A percentile compares a stretch with the other conserved stretches of the same genome.
Conservation (phyloP, 2,329 filamentous ascomycete genomes). For the Tolypocladium endophyticum region DNA sequence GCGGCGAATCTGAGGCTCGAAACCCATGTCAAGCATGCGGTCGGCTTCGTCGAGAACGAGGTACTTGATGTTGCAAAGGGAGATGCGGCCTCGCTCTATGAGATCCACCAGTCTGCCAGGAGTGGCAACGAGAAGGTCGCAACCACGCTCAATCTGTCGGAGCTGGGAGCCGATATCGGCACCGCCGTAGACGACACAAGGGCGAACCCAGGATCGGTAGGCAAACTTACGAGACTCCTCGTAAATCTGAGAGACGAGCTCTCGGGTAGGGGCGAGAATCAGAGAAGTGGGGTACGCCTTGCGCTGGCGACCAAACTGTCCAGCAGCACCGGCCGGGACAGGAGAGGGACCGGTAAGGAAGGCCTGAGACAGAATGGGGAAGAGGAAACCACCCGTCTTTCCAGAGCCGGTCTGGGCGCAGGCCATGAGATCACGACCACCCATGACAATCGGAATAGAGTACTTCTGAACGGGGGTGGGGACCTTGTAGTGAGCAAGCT, state of each 20-base stretch:
- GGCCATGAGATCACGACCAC: conserved; percentile 95
- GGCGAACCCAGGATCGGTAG: conserved; percentile 97
- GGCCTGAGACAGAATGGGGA: conserved; percentile 96
- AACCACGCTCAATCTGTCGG: conserved; percentile 93
- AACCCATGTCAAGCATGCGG: conserved; percentile 99
- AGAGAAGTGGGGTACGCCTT: conserved; percentile 96
- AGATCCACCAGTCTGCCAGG: conserved; percentile 95
- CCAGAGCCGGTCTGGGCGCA: conserved; percentile 99
- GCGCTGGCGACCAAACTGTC: conserved; percentile 82
- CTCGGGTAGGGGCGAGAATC: conserved; percentile 92
- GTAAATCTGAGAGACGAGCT: conserved; percentile 97
- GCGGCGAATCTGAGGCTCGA: conserved; percentile 97
- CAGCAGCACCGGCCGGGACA: conserved; percentile 50
- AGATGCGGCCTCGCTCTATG: conserved; percentile 97
- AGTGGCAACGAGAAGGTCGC: conserved; percentile 92
- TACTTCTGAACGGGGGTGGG: conserved; percentile 99
- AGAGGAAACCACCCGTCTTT: conserved; percentile 99
- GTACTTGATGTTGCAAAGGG: conserved; percentile 97
- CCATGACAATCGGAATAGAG: conserved; percentile 98
- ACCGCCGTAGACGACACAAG: conserved; percentile 97
- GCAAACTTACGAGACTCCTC: conserved; percentile 97
- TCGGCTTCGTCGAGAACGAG: conserved; percentile 97
- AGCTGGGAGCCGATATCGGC: conserved; percentile 97
- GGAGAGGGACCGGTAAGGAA: conserved; percentile 79
- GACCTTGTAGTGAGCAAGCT: conserved; percentile 85